Evolutionary conservation across 2,329 filamentous ascomycete species (phyloP), one percentile per base, ranked within the genome.

Genomic region (Rosellinia necatrix): DNA sequence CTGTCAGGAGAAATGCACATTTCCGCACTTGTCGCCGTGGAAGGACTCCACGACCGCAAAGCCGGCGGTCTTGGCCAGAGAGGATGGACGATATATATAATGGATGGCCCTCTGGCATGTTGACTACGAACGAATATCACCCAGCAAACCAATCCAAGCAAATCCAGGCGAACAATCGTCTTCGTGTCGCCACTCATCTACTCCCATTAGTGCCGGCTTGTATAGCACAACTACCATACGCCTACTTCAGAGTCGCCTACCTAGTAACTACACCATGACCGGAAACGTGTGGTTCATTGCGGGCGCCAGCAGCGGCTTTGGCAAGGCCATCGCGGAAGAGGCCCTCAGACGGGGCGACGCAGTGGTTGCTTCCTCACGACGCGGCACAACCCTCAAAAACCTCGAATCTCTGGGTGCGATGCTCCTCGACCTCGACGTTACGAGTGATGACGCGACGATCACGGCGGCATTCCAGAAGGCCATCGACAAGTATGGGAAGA

Each of bases 291-390:
- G 81, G 80, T 76, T 84, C 69, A 77, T 84, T 64, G 77, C 76
- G 9, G 81, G 78, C 22, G 75, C 75, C 41, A 80, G 78, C 19
- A 79, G 75, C 15, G 81, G 81, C 47, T 78, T 84, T 56, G 81
- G 81, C 6, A 69, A 71, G 4, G 68, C 71, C 6, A 76, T 83
- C 24, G 75, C 76, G 25, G 64, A 73, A 25, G 63, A 70, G 9
- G 76, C 79, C 1, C 72, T 83, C 5, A 64, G 68, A 2, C 72
- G 73, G 24, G 78, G 79, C 24, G 77, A 84, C 65, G 72, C 68
- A 0, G 81, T 81, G 56, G 70, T 83, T 37, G 81, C 81, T 2
- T 80, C 79, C 0, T 76, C 79, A 1, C 78, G 81, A 27, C 71
- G 71, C 3, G 61, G 72, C 0, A 64, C 70, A 2, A 71, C 71